Conservation (phyloP, 176 grass and related monocot genomes). For the Elaeis guineensis region DNA sequence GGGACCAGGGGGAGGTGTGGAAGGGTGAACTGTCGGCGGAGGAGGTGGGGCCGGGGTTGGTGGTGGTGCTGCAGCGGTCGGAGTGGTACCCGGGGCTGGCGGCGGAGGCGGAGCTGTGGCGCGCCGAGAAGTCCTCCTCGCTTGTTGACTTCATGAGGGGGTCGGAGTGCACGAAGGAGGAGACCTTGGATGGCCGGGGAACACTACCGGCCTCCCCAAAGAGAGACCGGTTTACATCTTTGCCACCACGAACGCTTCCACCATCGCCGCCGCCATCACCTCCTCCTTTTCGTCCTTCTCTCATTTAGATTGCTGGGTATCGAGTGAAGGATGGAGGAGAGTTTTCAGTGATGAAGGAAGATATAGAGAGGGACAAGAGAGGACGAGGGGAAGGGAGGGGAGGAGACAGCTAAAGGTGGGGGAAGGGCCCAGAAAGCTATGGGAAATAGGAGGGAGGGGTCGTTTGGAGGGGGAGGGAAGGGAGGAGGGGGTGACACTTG, state of each 20-base stretch:
- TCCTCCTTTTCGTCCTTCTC: not conserved
- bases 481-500: not conserved
- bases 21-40: conserved; percentile 14
- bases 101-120: not conserved
- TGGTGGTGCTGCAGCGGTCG: conserved; percentile 1
- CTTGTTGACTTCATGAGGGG: conserved; percentile 12
- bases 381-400: not conserved
- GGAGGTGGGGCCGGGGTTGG: not conserved
- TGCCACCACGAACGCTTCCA: not conserved
- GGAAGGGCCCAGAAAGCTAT: not conserved
- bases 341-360: not conserved
- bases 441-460: not conserved
- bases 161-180: not conserved
- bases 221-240: not conserved
- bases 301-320: not conserved
- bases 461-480: not conserved
- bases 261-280: too few relatives aligned
- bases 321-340: too few relatives aligned
- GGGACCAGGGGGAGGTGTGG: conserved; percentile 3
- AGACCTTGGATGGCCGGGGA: not conserved
- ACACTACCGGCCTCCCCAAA: not conserved
- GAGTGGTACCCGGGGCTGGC: conserved; percentile 2
- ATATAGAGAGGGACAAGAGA: not conserved
- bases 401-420: not conserved
- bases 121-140: not conserved